Evolutionary conservation across 176 grass and related monocot genomes (phyloP).

Genomic region (Zoysia japonica): DNA sequence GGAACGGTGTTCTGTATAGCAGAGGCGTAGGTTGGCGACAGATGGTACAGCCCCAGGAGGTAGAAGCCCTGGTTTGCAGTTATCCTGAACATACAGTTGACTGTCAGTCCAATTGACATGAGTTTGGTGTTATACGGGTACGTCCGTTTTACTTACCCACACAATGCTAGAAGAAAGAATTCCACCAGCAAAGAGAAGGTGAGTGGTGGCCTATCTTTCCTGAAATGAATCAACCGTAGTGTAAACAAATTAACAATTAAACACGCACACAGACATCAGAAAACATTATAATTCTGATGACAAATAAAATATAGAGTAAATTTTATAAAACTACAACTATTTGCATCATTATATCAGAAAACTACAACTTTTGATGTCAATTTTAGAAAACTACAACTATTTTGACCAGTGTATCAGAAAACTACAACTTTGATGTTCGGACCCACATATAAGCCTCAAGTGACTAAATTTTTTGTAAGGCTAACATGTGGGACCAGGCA

Average conservation of each 20-base stretch:
- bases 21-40: constrained; percentile 93
- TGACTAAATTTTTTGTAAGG: no score
- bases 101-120: not conserved
- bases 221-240: constrained; percentile 31
- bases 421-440: no score
- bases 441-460: no score
- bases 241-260: not conserved
- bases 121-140: no score
- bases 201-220: constrained; percentile 86
- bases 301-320: not conserved
- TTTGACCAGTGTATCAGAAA: no score
- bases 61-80: constrained; percentile 99
- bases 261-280: not conserved
- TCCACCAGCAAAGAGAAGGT: constrained; percentile 82
- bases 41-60: constrained; percentile 79
- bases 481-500: no score
- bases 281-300: not conserved
- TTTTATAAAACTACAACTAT: no score
- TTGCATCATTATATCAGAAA: no score
- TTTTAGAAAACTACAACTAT: no score
- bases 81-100: constrained; percentile 47
- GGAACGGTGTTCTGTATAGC: constrained; percentile 93
- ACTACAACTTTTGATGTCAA: no score
- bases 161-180: constrained; percentile 80
- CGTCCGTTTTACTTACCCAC: constrained; percentile 53